A percentile compares a stretch with the other conserved stretches of the same genome.
Conservation (phyloP, 208 protist species). For the Trypanosoma lewisi region DNA sequence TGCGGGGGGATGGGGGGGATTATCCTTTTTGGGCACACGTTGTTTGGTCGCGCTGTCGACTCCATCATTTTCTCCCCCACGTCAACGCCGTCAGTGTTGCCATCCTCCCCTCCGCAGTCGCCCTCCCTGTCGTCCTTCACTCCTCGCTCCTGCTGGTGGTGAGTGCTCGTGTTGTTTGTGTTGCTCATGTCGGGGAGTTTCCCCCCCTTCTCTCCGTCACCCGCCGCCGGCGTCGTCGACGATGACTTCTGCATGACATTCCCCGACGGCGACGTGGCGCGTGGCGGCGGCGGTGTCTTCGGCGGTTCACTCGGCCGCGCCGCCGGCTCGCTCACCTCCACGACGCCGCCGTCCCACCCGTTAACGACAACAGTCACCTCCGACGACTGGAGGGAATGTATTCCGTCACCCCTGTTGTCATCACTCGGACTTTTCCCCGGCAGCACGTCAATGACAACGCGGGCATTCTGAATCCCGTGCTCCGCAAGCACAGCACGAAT, state of each 20-base stretch:
- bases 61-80: not conserved
- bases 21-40: not conserved
- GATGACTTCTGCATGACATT: not conserved
- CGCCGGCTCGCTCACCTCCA: conserved; percentile 1
- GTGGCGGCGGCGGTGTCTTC: not conserved
- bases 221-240: not conserved
- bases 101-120: not conserved
- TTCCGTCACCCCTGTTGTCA: not conserved
- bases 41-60: not conserved
- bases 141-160: too few species aligned
- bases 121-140: too few species aligned
- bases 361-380: not conserved
- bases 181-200: too few species aligned
- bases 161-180: not conserved
- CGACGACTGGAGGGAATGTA: not conserved
- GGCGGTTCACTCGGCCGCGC: not conserved
- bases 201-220: not conserved
- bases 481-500: conserved; percentile 52
- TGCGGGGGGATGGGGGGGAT: not conserved
- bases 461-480: conserved; percentile 43
- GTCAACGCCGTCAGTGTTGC: not conserved
- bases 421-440: not conserved
- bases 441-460: conserved; percentile 42
- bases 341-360: not conserved
- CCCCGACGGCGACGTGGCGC: not conserved